These are phyloP conservation scores for Rhytidhysteron rufulum DNA, from an alignment of 2,329 filamentous ascomycete genomes.

Conservation along the genomic window DNA sequence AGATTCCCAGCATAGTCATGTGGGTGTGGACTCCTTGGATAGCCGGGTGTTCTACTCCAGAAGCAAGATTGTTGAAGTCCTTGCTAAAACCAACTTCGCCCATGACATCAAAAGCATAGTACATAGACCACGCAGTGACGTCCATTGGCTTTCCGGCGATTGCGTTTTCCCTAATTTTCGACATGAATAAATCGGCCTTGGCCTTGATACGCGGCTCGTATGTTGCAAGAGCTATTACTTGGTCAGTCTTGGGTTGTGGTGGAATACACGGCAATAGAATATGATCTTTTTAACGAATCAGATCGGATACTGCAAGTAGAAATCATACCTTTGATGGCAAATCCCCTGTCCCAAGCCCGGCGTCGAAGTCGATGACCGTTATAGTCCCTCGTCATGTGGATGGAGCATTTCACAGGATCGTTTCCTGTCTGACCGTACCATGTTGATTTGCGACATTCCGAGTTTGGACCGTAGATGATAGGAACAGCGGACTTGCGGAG, in stretches of 20 bases:
- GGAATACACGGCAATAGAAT: background rate
- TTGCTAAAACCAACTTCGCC: conserved; percentile 2
- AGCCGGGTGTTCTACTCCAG: background rate
- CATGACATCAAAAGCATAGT: conserved; percentile 2
- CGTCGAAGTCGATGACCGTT: conserved; percentile 17
- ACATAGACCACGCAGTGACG: background rate
- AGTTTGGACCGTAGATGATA: conserved; percentile 18
- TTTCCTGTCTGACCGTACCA: conserved; percentile 23
- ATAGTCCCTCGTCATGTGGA: conserved; percentile 20
- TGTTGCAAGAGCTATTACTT: background rate
- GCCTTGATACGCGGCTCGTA: background rate
- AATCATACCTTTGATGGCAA: conserved; percentile 5
- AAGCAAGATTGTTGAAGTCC: background rate
- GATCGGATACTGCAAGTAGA: no score
- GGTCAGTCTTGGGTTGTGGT: background rate
- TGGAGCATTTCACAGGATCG: conserved; percentile 15
- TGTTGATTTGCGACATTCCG: conserved; percentile 20
- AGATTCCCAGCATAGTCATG: background rate
- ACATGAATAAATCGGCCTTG: conserved; percentile 1
- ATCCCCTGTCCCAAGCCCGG: conserved; percentile 24
- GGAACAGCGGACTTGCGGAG: conserved; percentile 16
- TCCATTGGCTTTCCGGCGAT: background rate
- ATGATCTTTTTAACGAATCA: no score
- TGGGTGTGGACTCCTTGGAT: background rate
- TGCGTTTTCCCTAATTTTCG: background rate